These are phyloP conservation scores for Thuidium tamariscinum DNA, from an alignment of 225 moss, liverwort and hornwort species.

Conservation along the genomic window DNA sequence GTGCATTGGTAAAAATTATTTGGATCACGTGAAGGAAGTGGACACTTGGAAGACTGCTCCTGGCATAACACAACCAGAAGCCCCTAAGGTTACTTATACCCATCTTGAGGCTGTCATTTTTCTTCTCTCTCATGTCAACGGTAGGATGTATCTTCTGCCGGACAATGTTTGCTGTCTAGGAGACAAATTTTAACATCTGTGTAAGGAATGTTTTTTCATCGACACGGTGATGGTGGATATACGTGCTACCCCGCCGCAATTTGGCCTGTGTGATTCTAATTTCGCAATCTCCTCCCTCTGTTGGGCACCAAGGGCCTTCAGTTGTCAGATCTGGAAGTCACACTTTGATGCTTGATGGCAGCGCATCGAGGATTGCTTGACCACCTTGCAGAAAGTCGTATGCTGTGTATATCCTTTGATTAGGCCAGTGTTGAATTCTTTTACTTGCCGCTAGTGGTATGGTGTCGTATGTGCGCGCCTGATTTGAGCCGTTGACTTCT, in stretches of 20 bases:
- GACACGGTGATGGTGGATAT: background rate
- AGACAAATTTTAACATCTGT: background rate
- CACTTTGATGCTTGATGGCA: background rate
- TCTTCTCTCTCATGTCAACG: background rate
- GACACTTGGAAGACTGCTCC: constrained; percentile 70
- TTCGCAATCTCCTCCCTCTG: background rate
- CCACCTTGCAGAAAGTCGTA: background rate
- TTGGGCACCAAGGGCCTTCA: background rate
- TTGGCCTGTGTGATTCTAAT: background rate
- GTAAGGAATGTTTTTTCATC: background rate
- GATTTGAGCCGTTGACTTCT: background rate
- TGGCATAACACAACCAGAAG: constrained; percentile 57
- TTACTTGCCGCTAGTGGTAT: background rate
- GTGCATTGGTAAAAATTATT: constrained; percentile 93
- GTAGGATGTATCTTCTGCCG: background rate
- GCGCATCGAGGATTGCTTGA: background rate
- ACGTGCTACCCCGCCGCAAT: background rate
- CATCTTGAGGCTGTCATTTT: background rate
- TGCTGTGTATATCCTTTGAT: background rate
- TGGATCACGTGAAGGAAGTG: constrained; percentile 92
- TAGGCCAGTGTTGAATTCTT: background rate
- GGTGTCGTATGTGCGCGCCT: background rate
- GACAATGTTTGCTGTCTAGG: background rate
- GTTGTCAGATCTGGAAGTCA: background rate
- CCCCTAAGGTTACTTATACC: constrained; percentile 52